A percentile compares a stretch with the other conserved stretches of the same genome.
Conservation (phyloP, 2,329 filamentous ascomycete genomes). For the Sarocladiaceae sp. region DNA sequence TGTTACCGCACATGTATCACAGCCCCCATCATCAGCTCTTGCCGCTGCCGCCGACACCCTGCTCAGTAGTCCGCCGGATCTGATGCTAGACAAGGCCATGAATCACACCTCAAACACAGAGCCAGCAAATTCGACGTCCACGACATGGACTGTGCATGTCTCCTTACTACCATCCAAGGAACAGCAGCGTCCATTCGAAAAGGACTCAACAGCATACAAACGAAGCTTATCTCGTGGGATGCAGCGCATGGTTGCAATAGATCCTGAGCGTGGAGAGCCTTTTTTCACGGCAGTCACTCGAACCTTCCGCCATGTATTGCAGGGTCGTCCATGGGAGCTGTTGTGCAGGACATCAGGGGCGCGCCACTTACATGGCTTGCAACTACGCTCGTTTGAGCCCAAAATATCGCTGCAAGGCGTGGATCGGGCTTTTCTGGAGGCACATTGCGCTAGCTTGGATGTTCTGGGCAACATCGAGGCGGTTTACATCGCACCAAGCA, state of each 20-base stretch:
- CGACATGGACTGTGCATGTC: slow-evolving; percentile 53
- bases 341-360: slow-evolving; percentile 26
- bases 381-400: neutral
- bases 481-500: slow-evolving; percentile 54
- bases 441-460: slow-evolving; percentile 53
- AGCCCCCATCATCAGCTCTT: slow-evolving; percentile 10
- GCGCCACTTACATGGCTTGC: neutral
- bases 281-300: slow-evolving; percentile 44
- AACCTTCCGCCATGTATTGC: slow-evolving; percentile 46
- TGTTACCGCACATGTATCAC: neutral
- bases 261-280: slow-evolving; percentile 42
- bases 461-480: slow-evolving; percentile 52
- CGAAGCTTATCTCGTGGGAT: slow-evolving; percentile 56
- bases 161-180: slow-evolving; percentile 51
- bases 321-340: slow-evolving; percentile 50
- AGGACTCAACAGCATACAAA: slow-evolving; percentile 58
- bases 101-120: neutral
- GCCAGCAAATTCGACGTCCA: neutral
- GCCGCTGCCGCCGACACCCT: slow-evolving; percentile 9
- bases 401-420: neutral
- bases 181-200: slow-evolving; percentile 57
- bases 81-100: neutral
- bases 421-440: slow-evolving; percentile 45
- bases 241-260: slow-evolving; percentile 52
- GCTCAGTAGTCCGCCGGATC: neutral